Percentiles rank a stretch among this genome's conserved stretches.
Evolutionary conservation across 164 flowering plant species (phyloP).

Genomic region (Cinnamomum chago): DNA sequence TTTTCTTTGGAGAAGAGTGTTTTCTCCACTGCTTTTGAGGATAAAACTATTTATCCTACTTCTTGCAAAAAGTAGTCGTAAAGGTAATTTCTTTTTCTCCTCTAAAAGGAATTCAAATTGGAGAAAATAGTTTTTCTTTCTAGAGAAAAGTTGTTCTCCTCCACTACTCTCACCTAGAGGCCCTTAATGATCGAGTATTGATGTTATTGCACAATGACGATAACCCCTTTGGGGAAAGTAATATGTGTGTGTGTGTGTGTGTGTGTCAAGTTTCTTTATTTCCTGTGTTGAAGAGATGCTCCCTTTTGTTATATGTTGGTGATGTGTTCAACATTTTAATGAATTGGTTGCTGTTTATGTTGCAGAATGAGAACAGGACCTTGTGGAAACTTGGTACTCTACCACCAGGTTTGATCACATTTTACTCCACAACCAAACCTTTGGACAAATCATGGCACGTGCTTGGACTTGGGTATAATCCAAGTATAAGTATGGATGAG

Average conservation of each 20-base stretch:
- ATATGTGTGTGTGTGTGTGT: too few species aligned
- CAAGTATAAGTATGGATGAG: slow-evolving; percentile 28
- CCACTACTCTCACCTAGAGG: too few species aligned
- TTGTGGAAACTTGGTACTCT: slow-evolving; percentile 20
- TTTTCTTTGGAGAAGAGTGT: too few species aligned
- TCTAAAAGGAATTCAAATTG: too few species aligned
- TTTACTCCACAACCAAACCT: slow-evolving; percentile 28
- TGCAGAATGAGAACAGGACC: slow-evolving; percentile 16
- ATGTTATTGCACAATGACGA: background rate
- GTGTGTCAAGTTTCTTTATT: background rate
- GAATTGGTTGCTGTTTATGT: background rate
- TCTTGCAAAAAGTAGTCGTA: too few species aligned
- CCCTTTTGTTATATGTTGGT: background rate
- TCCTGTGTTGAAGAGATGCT: background rate
- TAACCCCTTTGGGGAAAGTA: background rate
- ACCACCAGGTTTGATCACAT: slow-evolving; percentile 25
- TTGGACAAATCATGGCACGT: slow-evolving; percentile 33
- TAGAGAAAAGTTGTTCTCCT: too few species aligned
- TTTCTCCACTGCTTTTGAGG: too few species aligned
- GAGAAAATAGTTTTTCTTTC: too few species aligned
- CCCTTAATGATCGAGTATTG: background rate
- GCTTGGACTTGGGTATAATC: slow-evolving; percentile 28
- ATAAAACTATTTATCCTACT: too few species aligned
- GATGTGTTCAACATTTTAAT: background rate
- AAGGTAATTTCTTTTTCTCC: too few species aligned